Base-by-base conservation (phyloP, 1,139 yeast species). In the Sugiyamaella japonica region DNA sequence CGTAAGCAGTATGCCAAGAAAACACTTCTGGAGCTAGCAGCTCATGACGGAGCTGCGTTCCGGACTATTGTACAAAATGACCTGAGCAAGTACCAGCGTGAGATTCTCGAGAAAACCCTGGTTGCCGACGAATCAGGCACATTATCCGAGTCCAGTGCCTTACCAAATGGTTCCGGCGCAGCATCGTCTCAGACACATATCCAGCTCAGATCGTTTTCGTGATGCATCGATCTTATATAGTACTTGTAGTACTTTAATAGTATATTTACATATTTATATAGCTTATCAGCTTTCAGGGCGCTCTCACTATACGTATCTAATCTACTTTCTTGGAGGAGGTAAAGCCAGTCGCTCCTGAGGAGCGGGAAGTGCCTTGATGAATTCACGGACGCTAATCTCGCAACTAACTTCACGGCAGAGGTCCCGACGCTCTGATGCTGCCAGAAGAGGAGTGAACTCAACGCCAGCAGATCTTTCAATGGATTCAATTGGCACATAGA, bases 401-500 rank as follows among this genome's bases (percentile, higher is more conserved):
- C 99, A 93, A 52, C 79, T 77, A 32, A 86, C 86, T 64, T 91
- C 96, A 58, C 78, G 76, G 71, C 99, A 93, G 61, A 93, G 78
- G 56, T 84, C 84, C 63, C 80, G 82, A 64, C 82, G 82, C 64
- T 82, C 79, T 54, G 71, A 70, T 28, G 74, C 74, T 0, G 95
- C 86, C 15, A 89, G 82, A 61, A 83, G 81, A 54, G 84, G 83
- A 67, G 93, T 73, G 58, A 93, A 82, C 61, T 86, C 93, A 57
- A 91, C 76, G 0, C 99, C 99, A 7, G 93, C 77, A 2, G 95
- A 80, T 63, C 88, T 79, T 70, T 93, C 99, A 58, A 93, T 75
- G 0, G 97, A 95, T 60, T 89, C 95, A 0, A 91, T 70, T 0
- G 99, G 98, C 2, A 91, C 96, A 67, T 86, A 87, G 73, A 90